Evolutionary conservation across 768 basidiomycete species (phyloP), one percentile per base, ranked within the genome.

Genomic region (Kwoniella sp.): DNA sequence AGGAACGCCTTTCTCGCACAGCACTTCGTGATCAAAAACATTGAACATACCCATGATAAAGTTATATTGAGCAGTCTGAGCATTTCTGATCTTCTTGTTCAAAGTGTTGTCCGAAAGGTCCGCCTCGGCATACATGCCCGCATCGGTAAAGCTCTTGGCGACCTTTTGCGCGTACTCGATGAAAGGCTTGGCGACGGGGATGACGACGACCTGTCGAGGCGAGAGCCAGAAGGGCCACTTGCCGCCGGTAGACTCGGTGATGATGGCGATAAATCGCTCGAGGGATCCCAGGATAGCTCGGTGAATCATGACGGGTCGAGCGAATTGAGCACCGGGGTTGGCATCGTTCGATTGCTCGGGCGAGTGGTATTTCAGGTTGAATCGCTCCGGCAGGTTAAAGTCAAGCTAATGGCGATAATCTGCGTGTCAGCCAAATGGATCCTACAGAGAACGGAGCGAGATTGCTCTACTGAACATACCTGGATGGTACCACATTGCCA

Each of bases 211-310:
- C 82, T 98, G 96, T 37, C 96, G 86, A n/a, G 96, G 96, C 0
- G 91, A 93, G 55, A 98, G 75, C 96, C 96, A 99, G 85, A 98
- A 96, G 2, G 96, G 96, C 95, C 96, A 99, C 83, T 97, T 98
- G 12, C 96, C 96, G 50, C 89, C 95, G 76, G 92, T 94, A 77
- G 97, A 93, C 79, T 99, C 96, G 2, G 93, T 97, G 68, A 94
- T 88, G 75, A 98, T 97, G 50, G 92, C 94, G 58, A 96, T 92
- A 83, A 98, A 98, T 0, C 96, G 85, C 82, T 99, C 96, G 30
- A 99, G 78, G 76, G 89, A 91, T 31, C 96, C 96, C 65, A 98
- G 78, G 78, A 98, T 93, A 0, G 96, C 95, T 67, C 96, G 90
- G 81, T 98, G 96, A 70, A 99, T 96, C 84, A 99, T 98, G 74